Conservation (phyloP, 768 basidiomycete genomes). For the Agaricus subrufescens region DNA sequence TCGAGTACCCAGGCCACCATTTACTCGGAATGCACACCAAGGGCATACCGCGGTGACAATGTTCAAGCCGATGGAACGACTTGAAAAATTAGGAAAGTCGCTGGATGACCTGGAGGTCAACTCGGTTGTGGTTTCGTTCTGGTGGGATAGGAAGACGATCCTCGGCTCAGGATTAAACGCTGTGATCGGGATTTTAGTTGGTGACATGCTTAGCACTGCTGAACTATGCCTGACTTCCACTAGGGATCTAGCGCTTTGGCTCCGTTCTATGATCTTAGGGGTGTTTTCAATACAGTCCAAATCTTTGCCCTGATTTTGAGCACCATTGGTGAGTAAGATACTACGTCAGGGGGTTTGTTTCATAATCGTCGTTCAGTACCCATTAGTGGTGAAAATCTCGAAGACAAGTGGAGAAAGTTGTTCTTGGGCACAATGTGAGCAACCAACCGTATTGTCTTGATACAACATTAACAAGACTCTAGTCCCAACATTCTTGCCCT, state of each 20-base stretch:
- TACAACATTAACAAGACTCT: constrained; percentile 5
- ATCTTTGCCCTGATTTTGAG: constrained; percentile 67
- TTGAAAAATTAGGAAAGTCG: constrained; percentile 41
- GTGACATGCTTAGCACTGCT: constrained; percentile 13
- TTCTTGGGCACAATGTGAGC: constrained; percentile 67
- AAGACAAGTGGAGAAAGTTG: constrained; percentile 50
- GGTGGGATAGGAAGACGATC: constrained; percentile 52
- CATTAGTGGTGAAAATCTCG: constrained; percentile 28
- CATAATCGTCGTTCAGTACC: constrained; percentile 27
- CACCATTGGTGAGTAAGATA: constrained; percentile 46
- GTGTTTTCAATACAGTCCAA: constrained; percentile 64
- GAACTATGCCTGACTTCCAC: neutral
- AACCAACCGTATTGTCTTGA: neutral
- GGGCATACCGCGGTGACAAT: constrained; percentile 21
- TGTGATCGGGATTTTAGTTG: constrained; percentile 53
- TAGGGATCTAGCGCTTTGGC: constrained; percentile 70
- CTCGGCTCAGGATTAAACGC: constrained; percentile 41
- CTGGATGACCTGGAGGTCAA: constrained; percentile 63
- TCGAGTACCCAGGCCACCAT: constrained; percentile 37
- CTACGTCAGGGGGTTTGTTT: neutral
- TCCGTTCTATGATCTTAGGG: constrained; percentile 66
- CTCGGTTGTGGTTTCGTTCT: constrained; percentile 37
- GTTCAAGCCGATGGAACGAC: constrained; percentile 61
- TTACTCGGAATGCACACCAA: constrained; percentile 20
- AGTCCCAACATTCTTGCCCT: constrained; percentile 74